Evolutionary conservation across 208 protist species (phyloP).

Genomic region (Porcisia hertigi): DNA sequence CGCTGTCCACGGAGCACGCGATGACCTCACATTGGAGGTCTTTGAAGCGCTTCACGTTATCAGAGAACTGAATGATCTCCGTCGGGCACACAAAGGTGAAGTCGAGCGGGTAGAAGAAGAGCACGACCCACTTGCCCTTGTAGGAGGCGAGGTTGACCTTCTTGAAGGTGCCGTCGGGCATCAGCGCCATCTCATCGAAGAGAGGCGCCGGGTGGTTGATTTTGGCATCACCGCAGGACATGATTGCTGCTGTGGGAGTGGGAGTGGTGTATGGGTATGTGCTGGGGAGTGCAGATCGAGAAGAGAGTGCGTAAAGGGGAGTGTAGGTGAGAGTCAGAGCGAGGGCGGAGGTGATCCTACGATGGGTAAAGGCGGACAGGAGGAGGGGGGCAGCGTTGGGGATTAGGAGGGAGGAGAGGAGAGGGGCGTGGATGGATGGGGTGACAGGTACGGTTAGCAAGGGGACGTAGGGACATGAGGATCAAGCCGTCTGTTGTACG

Average conservation of each 20-base stretch:
- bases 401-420: too few species aligned
- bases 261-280: neutral
- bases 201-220: conserved; percentile 87
- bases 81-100: conserved; percentile 98
- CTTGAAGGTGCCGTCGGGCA: conserved; percentile 95
- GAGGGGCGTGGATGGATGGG: too few species aligned
- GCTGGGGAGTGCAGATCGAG: neutral
- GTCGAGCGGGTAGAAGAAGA: conserved; percentile 97
- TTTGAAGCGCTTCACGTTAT: conserved; percentile 91
- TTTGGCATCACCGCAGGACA: neutral
- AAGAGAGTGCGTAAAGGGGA: neutral
- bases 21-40: conserved; percentile 90
- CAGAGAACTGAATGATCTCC: conserved; percentile 96
- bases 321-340: neutral
- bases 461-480: too few species aligned
- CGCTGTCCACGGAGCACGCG: conserved; percentile 93
- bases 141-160: conserved; percentile 88
- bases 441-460: too few species aligned
- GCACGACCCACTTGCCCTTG: conserved; percentile 94
- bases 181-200: conserved; percentile 91
- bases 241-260: neutral
- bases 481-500: too few species aligned
- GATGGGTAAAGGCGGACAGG: neutral
- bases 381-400: neutral
- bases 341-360: neutral